These are phyloP conservation scores for Penicillium herquei DNA, from an alignment of 495 filamentous ascomycete species.

Conservation along the genomic window DNA sequence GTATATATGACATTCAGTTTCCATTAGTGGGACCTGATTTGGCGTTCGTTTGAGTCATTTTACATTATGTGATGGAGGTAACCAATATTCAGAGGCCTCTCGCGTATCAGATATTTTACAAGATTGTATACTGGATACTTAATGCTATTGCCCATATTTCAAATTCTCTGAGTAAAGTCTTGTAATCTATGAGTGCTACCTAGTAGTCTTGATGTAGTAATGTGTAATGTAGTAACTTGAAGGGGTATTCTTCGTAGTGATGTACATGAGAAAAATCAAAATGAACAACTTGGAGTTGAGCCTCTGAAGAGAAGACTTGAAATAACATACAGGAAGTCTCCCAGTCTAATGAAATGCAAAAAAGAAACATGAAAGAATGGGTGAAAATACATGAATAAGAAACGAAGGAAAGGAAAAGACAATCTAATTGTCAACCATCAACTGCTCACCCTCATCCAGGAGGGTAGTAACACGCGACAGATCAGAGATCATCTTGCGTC, in stretches of 20 bases:
- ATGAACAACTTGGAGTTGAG: no score
- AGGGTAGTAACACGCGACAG: constrained; percentile 77
- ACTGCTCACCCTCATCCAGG: constrained; percentile 90
- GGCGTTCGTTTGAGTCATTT: constrained; percentile 24
- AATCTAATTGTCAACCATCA: constrained; percentile 66
- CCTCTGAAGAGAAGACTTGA: no score
- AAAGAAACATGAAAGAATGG: no score
- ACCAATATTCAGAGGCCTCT: constrained; percentile 12
- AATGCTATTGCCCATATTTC: constrained; percentile 34
- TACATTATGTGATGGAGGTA: constrained; percentile 23
- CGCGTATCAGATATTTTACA: constrained; percentile 31
- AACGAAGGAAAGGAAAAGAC: background rate
- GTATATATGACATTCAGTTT: constrained; percentile 35
- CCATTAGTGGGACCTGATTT: constrained; percentile 15
- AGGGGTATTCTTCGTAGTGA: no score
- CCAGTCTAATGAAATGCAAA: no score
- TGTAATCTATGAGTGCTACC: no score
- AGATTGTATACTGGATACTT: constrained; percentile 36
- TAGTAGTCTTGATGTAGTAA: no score
- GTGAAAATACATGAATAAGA: constrained; percentile 15
- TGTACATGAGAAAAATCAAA: no score
- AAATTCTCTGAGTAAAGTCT: background rate
- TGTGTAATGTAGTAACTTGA: no score
- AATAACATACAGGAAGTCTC: no score
- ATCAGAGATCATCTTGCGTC: constrained; percentile 80